These are phyloP conservation scores for Hansenula lynferdii DNA, from an alignment of 1,139 yeast genomes.

Conservation along the genomic window DNA sequence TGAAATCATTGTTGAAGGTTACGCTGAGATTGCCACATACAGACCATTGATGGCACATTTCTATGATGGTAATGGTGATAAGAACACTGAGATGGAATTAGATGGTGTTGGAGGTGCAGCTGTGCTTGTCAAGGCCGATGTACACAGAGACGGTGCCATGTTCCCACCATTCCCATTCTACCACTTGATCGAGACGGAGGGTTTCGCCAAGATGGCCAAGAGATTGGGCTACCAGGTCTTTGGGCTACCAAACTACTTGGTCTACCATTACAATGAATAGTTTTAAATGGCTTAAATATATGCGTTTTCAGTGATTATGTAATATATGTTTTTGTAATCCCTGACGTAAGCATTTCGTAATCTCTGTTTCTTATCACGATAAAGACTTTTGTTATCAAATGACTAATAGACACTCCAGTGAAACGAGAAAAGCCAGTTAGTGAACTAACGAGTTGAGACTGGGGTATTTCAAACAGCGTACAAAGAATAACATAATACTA, in stretches of 20 bases:
- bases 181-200: conserved; percentile 95
- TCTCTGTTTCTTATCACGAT: not conserved
- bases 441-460: too few species aligned
- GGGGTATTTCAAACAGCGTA: too few species aligned
- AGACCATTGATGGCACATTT: conserved; percentile 94
- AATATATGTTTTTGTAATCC: not conserved
- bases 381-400: not conserved
- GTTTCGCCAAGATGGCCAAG: conserved; percentile 97
- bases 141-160: conserved; percentile 98
- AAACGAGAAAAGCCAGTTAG: too few species aligned
- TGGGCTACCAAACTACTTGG: conserved; percentile 93
- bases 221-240: conserved; percentile 85
- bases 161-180: conserved; percentile 98
- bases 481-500: too few species aligned
- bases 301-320: not conserved
- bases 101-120: conserved; percentile 99
- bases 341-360: not conserved
- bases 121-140: conserved; percentile 91
- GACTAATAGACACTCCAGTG: too few species aligned
- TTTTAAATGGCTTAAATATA: not conserved
- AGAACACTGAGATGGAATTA: conserved; percentile 62
- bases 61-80: conserved; percentile 61
- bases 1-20: conserved; percentile 91
- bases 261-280: conserved; percentile 76
- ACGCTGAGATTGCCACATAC: conserved; percentile 87